phyloP scores from a whole-genome alignment of 1,139 yeast species.

The Taphrina confusa region DNA sequence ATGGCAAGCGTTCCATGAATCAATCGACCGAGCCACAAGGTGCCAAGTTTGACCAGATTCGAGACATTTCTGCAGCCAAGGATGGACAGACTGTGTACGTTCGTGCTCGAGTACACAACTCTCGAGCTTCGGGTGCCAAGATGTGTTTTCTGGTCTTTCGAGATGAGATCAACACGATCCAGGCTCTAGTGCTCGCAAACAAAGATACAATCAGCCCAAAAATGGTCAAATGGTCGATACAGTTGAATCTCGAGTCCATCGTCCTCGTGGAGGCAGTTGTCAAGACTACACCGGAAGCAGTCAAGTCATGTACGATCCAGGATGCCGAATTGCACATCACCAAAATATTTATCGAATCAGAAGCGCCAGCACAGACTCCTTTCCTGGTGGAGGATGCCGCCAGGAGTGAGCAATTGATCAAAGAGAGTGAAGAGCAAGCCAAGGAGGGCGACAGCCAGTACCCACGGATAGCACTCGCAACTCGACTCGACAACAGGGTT shows the following conservation, averaged over 20 bases:
- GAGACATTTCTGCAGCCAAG: slow-evolving; percentile 57
- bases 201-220: slow-evolving; percentile 78
- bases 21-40: slow-evolving; percentile 73
- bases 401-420: slow-evolving; percentile 78
- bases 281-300: slow-evolving; percentile 77
- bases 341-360: slow-evolving; percentile 74
- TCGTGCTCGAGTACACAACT: slow-evolving; percentile 91
- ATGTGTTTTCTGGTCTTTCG: slow-evolving; percentile 87
- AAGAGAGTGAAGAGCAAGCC: slow-evolving; percentile 67
- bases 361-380: slow-evolving; percentile 90
- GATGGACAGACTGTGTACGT: slow-evolving; percentile 79
- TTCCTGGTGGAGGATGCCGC: slow-evolving; percentile 93
- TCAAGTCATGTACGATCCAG: slow-evolving; percentile 88
- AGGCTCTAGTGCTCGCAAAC: slow-evolving; percentile 75
- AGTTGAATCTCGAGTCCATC: slow-evolving; percentile 82
- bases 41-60: slow-evolving; percentile 59
- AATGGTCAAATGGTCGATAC: slow-evolving; percentile 94
- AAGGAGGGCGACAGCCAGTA: slow-evolving; percentile 53
- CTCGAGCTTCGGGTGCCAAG: slow-evolving; percentile 86
- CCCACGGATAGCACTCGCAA: slow-evolving; percentile 93
- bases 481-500: slow-evolving; percentile 90
- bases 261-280: slow-evolving; percentile 87
- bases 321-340: slow-evolving; percentile 80
- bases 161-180: slow-evolving; percentile 80
- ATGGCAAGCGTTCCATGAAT: slow-evolving; percentile 85